Evolutionary conservation across 2,329 filamentous ascomycete species (phyloP), one percentile per base, ranked within the genome.

Genomic region (Trichoderma citrinoviride): DNA sequence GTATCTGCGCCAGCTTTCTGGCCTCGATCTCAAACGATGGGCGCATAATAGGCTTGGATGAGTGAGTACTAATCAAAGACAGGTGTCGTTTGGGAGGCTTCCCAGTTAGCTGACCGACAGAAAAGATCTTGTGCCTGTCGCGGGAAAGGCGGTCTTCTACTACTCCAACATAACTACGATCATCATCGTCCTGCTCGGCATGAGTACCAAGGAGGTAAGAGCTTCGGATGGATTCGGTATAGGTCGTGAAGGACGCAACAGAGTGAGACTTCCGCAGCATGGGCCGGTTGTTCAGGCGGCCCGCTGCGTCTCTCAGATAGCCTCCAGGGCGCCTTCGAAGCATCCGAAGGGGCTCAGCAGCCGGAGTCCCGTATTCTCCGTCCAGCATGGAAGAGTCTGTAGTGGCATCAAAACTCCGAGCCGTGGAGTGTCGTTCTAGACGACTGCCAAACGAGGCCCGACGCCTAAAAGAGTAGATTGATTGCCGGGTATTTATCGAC

Each of bases 21-120:
- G 96, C 92, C 71, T 96, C 93, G 3, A 85, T 89, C 75, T 98
- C 92, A 70, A 98, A 97, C 0, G 93, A 97, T 1, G 86, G 84
- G 4, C 86, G 83, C 84, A 88, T 87, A 2, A 81, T 77, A 0
- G 86, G 86, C 68, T 86, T 86, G 2, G 86, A 87, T 5, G 85
- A 87, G 67, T 85, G 82, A 0, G 85, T 87, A 70, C 85, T 88
- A 67, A 87, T 85, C 2, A 88, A 73, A 0, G 86, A 88, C 29
- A 84, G 68, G 15, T 78, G 75, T 7, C 75, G 76, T 67, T 83
- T 82, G 1, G 77, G 74, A 12, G 79, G 75, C 66, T 80, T 78
- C 62, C 85, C 83, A 2, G 85, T 81, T 64, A 88, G 77, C 61
- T 83, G 83, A 8, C 86, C 86, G 1, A 89, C 73, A 0, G 87